A percentile compares a stretch with the other conserved stretches of the same genome.
phyloP scores from a whole-genome alignment of 2,329 filamentous ascomycete species.

The Bipolaris oryzae region DNA sequence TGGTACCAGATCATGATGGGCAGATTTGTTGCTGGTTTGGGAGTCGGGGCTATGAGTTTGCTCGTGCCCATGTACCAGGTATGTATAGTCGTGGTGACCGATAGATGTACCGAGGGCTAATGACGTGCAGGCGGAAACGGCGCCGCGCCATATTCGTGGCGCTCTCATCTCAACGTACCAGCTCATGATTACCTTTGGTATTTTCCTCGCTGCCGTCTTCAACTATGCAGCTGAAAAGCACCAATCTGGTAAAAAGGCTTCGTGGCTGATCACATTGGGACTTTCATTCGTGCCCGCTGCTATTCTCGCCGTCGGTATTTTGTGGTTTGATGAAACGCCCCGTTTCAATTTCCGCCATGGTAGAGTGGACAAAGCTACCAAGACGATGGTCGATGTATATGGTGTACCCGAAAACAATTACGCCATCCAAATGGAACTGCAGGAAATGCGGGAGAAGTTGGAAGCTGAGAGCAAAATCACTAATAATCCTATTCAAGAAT shows the following conservation, averaged over 20 bases:
- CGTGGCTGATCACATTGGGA: conserved; percentile 69
- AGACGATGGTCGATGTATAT: conserved; percentile 59
- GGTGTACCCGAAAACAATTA: conserved; percentile 61
- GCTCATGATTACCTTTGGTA: conserved; percentile 71
- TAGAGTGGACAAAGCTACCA: conserved; percentile 56
- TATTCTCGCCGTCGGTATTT: conserved; percentile 59
- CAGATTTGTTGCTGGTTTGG: conserved; percentile 66
- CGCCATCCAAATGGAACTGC: conserved; percentile 57
- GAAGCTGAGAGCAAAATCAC: conserved; percentile 52
- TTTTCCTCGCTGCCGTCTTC: conserved; percentile 57
- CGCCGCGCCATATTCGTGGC: conserved; percentile 67
- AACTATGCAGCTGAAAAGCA: conserved; percentile 65
- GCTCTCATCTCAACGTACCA: conserved; percentile 68
- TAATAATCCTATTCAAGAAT: conserved; percentile 54
- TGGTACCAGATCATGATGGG: conserved; percentile 70
- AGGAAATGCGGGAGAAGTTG: conserved; percentile 61
- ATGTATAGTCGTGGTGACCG: neutral
- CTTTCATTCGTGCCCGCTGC: conserved; percentile 61
- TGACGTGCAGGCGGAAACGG: conserved; percentile 58
- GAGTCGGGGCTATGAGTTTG: conserved; percentile 68
- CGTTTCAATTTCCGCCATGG: conserved; percentile 62
- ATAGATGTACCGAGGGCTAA: neutral
- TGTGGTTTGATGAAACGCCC: conserved; percentile 61
- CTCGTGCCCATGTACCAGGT: conserved; percentile 64
- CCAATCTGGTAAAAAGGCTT: conserved; percentile 50